Percentiles rank a stretch among this genome's conserved stretches.
Evolutionary conservation across 177 flowering plant species (phyloP).

Genomic region (Vitis hybrid): DNA sequence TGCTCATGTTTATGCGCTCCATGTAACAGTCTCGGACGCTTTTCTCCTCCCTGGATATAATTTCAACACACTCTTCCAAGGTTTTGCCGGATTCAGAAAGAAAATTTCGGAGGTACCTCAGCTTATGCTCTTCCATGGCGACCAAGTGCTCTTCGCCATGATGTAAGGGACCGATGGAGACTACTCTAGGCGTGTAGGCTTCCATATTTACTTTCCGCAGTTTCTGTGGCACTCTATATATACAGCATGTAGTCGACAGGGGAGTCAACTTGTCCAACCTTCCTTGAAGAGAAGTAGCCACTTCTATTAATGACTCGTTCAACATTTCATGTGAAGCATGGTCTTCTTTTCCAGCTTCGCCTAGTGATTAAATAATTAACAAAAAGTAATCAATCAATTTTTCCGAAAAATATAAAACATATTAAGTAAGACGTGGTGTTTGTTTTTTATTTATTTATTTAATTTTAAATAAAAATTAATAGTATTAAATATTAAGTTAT

Average conservation of each 20-base stretch:
- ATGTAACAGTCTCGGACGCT: slow-evolving; percentile 13
- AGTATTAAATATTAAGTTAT: too few species aligned
- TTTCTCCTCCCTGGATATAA: slow-evolving; percentile 4
- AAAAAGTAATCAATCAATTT: too few species aligned
- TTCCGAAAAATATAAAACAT: too few species aligned
- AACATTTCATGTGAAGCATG: too few species aligned
- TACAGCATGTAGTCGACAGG: slow-evolving; percentile 5
- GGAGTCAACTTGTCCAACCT: slow-evolving; percentile 1
- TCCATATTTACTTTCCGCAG: slow-evolving; percentile 10
- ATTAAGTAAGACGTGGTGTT: too few species aligned
- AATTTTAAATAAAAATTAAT: too few species aligned
- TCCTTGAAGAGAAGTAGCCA: background rate
- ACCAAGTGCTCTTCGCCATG: slow-evolving; percentile 7
- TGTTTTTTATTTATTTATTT: too few species aligned
- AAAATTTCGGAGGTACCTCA: slow-evolving; percentile 11
- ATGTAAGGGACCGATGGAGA: slow-evolving; percentile 34
- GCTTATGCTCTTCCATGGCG: slow-evolving; percentile 20
- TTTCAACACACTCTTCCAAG: background rate
- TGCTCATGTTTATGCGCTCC: slow-evolving; percentile 11
- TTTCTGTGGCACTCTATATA: slow-evolving; percentile 15
- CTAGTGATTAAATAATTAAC: too few species aligned
- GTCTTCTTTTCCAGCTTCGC: too few species aligned
- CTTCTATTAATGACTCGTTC: background rate
- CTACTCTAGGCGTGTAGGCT: slow-evolving; percentile 18
- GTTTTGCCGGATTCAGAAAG: background rate